Evolutionary conservation across 176 grass and related monocot genomes (phyloP).

Genomic region (Cymbopogon citratus): DNA sequence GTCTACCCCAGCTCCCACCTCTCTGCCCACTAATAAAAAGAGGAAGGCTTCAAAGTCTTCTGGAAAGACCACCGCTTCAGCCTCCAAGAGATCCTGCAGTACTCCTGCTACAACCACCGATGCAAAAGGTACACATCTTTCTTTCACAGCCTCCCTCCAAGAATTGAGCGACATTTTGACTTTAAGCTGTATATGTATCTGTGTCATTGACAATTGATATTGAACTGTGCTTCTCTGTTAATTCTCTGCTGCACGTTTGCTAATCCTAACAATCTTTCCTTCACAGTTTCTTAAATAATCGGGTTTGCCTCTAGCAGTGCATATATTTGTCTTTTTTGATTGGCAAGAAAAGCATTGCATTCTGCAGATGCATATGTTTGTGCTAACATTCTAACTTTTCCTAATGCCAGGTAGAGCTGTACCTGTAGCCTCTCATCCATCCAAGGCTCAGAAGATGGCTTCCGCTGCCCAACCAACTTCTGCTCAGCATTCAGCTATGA

Average conservation of each 20-base stretch:
- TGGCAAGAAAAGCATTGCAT: background rate
- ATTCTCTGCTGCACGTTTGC: background rate
- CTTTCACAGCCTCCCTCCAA: too few species aligned
- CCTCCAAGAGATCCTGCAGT: constrained; percentile 40
- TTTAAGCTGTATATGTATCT: background rate
- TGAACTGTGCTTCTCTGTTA: background rate
- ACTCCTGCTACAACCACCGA: background rate
- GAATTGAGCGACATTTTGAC: too few species aligned
- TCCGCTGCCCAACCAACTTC: constrained; percentile 13
- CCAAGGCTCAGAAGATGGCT: constrained; percentile 7
- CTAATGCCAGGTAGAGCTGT: constrained; percentile 42
- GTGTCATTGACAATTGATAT: background rate
- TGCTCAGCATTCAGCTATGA: constrained; percentile 9
- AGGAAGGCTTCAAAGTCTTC: constrained; percentile 58
- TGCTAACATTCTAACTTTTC: background rate
- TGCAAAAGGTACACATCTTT: constrained; percentile 19
- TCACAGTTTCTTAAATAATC: background rate
- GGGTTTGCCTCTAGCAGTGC: background rate
- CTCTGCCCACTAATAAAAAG: constrained; percentile 43
- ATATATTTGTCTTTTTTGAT: background rate
- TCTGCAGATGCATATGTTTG: background rate
- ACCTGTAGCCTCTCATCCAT: constrained; percentile 3
- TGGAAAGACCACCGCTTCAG: constrained; percentile 29
- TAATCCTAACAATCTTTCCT: background rate
- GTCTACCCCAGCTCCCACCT: constrained; percentile 24